Evolutionary conservation across 352 stramenopile genomes (phyloP).

Genomic region (Phytophthora macrochlamydospora): DNA sequence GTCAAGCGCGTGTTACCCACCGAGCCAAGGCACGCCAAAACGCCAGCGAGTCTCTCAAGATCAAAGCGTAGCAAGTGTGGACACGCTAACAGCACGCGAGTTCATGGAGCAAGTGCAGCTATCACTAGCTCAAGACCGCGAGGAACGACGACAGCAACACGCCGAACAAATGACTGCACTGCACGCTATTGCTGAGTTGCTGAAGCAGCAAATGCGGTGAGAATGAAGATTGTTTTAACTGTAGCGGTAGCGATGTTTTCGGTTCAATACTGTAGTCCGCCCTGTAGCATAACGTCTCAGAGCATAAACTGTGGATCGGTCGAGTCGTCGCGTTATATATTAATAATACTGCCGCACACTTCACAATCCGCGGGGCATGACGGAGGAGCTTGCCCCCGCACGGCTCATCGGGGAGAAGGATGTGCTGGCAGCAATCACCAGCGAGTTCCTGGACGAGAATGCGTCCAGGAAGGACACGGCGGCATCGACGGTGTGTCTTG

Average conservation of each 20-base stretch:
- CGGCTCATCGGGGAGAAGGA: conserved; percentile 77
- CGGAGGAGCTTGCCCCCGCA: conserved; percentile 27
- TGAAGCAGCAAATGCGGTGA: conserved; percentile 31
- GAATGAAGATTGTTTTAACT: conserved; percentile 15
- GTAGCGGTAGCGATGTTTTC: background rate
- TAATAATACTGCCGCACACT: background rate
- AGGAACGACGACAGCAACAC: conserved; percentile 59
- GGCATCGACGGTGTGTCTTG: conserved; percentile 63
- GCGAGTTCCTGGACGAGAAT: conserved; percentile 76
- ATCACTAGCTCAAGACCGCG: conserved; percentile 43
- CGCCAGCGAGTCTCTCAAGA: conserved; percentile 25
- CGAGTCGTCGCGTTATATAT: background rate
- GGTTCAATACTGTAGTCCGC: too few species aligned
- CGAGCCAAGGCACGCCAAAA: conserved; percentile 23
- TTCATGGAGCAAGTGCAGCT: conserved; percentile 41
- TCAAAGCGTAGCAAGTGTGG: conserved; percentile 8
- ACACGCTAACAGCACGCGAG: conserved; percentile 10
- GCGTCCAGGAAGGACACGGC: conserved; percentile 63
- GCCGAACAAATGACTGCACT: conserved; percentile 60
- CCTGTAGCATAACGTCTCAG: too few species aligned
- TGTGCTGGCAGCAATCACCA: conserved; percentile 74
- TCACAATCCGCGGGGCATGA: conserved; percentile 18
- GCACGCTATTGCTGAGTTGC: conserved; percentile 39
- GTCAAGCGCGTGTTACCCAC: conserved; percentile 7
- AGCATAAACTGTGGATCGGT: too few species aligned